These are phyloP conservation scores for Dactylellina leptospora DNA, from an alignment of 2,329 filamentous ascomycete species.

Conservation along the genomic window DNA sequence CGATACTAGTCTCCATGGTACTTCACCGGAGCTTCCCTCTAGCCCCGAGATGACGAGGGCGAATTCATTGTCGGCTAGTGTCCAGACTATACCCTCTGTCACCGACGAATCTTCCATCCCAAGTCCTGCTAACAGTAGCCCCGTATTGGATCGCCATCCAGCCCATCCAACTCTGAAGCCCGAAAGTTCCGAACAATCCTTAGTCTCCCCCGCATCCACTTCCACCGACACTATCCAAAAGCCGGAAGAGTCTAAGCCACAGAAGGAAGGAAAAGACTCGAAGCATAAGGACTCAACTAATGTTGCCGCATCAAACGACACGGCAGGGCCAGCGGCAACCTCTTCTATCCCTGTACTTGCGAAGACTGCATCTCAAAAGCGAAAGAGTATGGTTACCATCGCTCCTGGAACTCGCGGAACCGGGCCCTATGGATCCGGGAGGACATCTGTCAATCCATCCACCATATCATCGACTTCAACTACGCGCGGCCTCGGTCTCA, in stretches of 20 bases:
- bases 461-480: conserved; percentile 44
- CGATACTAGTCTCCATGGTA: conserved; percentile 37
- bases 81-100: conserved; percentile 43
- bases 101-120: conserved; percentile 40
- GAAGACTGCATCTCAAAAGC: conserved; percentile 24
- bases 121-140: conserved; percentile 44
- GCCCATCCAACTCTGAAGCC: conserved; percentile 3
- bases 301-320: conserved; percentile 5
- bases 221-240: conserved; percentile 20
- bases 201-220: background rate
- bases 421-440: conserved; percentile 17
- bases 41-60: conserved; percentile 50
- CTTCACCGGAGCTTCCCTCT: conserved; percentile 47
- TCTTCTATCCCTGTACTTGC: conserved; percentile 31
- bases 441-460: conserved; percentile 31
- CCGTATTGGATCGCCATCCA: conserved; percentile 26
- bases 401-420: conserved; percentile 24
- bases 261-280: conserved; percentile 15
- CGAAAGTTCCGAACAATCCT: conserved; percentile 20
- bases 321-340: background rate
- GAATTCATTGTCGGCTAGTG: conserved; percentile 50
- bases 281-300: conserved; percentile 22
- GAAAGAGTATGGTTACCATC: conserved; percentile 30
- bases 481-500: conserved; percentile 36
- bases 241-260: conserved; percentile 4